phyloP scores from a whole-genome alignment of 106 monocot genomes.

The Dioscorea zingiberensis region DNA sequence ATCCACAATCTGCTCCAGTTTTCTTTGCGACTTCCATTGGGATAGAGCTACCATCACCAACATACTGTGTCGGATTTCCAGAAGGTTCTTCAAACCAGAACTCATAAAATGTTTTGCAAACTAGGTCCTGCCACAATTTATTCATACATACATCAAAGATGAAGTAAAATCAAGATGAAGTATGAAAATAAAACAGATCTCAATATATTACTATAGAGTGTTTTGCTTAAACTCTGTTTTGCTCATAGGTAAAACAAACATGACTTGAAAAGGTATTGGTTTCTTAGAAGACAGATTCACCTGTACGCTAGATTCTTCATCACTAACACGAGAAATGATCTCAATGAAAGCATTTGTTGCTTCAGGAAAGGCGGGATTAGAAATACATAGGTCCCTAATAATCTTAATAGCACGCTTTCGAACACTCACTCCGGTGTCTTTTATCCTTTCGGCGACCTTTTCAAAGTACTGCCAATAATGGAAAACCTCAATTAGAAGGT shows the following conservation, averaged over 20 bases:
- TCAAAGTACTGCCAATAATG: constrained; percentile 75
- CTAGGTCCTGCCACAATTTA: constrained; percentile 62
- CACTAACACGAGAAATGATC: constrained; percentile 94
- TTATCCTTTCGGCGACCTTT: constrained; percentile 96
- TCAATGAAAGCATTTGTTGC: constrained; percentile 81
- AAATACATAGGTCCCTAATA: constrained; percentile 84
- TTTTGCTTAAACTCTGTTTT: too few relatives aligned
- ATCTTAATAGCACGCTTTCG: constrained; percentile 96
- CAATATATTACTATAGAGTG: too few relatives aligned
- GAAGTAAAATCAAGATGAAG: too few relatives aligned
- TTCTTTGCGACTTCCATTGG: constrained; percentile 93
- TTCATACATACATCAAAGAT: neutral
- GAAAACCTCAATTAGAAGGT: neutral
- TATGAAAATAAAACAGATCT: too few relatives aligned
- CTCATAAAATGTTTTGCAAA: constrained; percentile 96
- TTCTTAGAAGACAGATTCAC: constrained; percentile 24
- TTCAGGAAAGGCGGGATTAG: constrained; percentile 61
- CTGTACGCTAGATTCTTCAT: constrained; percentile 96
- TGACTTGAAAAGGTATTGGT: too few relatives aligned
- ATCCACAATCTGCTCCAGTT: constrained; percentile 95
- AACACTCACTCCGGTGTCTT: constrained; percentile 97
- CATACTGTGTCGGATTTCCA: constrained; percentile 69
- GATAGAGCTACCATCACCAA: constrained; percentile 86
- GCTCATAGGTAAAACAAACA: too few relatives aligned
- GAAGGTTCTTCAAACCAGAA: constrained; percentile 97